Evolutionary conservation across 2,329 filamentous ascomycete species (phyloP), one percentile per base, ranked within the genome.

Genomic region (Hymenoscyphus linearis): DNA sequence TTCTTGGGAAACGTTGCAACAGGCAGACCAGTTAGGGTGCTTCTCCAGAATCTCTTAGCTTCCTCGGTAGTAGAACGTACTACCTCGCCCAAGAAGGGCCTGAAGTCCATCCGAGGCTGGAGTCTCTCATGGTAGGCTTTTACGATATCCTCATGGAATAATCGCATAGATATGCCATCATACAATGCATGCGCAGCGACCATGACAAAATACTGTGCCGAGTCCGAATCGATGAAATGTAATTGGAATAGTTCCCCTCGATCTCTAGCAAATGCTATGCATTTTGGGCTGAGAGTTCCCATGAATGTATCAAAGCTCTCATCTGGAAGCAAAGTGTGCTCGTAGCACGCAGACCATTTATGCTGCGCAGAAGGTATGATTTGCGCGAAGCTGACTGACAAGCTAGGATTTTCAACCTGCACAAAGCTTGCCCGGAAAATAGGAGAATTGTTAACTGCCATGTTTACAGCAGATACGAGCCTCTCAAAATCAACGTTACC

Each of bases 161-260:
- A 76, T 3, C 80, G 78, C 13, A 97, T 80, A 2, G 92, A 96
- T 84, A 87, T 92, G 0, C 93, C 93, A 70, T 97, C 93, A 66
- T 97, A 97, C 22, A 96, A 79, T 1, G 92, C 91, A 74, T 97
- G 93, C 0, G 92, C 83, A 44, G 96, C 85, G 0, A 91, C 93
- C 1, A 97, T 72, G 4, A 87, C 70, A 1, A 87, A 64, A 60
- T 80, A 83, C 31, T 63, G 68, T 37, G 68, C 70, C 14, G 62
- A 67, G 2, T 63, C 74, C 1, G 73, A 70, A 5, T 62, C 68
- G 2, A 74, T 74, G 58, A 84, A 74, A 0, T 72, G 74, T 0
- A 87, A 68, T 59, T 85, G 82, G 6, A 87, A 73, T 2, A 87
- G 68, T 9, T 74, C 58, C 0, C 71, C 57, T 26, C 74, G 57